phyloP scores from a whole-genome alignment of 768 basidiomycete species.

The Crucibulum laeve region DNA sequence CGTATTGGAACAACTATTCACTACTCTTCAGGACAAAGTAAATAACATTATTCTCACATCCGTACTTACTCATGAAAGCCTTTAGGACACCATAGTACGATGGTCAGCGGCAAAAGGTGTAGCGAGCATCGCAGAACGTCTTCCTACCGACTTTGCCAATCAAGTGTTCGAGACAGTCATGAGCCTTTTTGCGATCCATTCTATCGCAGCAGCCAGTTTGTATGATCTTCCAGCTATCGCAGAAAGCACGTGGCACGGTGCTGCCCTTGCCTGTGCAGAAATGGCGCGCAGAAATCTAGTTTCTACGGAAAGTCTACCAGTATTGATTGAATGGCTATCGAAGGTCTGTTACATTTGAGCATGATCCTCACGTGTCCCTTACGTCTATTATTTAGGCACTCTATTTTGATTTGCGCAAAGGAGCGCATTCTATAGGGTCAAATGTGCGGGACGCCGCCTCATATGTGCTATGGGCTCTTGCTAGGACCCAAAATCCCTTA shows the following conservation, averaged over 20 bases:
- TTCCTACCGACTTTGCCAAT: conserved; percentile 68
- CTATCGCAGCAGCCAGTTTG: conserved; percentile 53
- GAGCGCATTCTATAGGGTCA: conserved; percentile 90
- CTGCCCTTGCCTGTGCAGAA: conserved; percentile 89
- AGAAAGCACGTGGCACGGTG: conserved; percentile 93
- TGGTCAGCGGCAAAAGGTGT: conserved; percentile 94
- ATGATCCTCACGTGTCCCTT: conserved; percentile 2
- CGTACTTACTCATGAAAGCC: conserved; percentile 2
- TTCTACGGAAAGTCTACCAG: conserved; percentile 46
- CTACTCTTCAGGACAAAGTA: conserved; percentile 78
- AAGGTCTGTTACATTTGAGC: conserved; percentile 50
- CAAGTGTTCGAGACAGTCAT: conserved; percentile 84
- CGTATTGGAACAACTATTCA: conserved; percentile 69
- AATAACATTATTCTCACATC: conserved; percentile 9
- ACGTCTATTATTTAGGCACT: conserved; percentile 55
- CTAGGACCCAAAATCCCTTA: conserved; percentile 65
- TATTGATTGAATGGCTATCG: conserved; percentile 73
- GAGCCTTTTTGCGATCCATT: conserved; percentile 73
- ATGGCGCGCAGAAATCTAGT: conserved; percentile 82
- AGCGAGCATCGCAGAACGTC: conserved; percentile 75
- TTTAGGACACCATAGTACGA: conserved; percentile 88
- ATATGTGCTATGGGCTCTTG: conserved; percentile 93
- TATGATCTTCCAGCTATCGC: conserved; percentile 75
- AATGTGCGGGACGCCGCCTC: conserved; percentile 93
- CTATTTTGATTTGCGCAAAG: conserved; percentile 88